Evolutionary conservation across 106 monocot genomes (phyloP).

Genomic region (Apostasia ramifera): DNA sequence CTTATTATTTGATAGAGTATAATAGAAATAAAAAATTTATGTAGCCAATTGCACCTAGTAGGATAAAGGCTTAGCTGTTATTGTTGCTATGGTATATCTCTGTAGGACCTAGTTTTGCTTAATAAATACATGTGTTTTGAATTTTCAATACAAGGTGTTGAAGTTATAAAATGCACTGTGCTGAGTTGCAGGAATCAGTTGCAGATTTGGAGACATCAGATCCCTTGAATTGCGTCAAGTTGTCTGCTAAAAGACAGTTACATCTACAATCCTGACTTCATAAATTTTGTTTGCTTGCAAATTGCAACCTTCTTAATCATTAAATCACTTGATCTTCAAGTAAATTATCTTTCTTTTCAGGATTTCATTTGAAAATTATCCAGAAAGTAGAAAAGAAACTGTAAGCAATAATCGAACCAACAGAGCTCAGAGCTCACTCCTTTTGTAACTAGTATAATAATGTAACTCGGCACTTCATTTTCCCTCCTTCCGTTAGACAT

Average conservation of each 20-base stretch:
- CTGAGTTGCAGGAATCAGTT: constrained; percentile 25
- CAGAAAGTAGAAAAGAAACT: constrained; percentile 13
- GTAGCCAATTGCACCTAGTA: too few relatives aligned
- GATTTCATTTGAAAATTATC: constrained; percentile 22
- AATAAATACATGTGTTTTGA: too few relatives aligned
- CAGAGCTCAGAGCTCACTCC: not conserved
- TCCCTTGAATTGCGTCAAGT: constrained; percentile 29
- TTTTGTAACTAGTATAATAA: not conserved
- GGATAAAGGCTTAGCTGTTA: too few relatives aligned
- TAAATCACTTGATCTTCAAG: not conserved
- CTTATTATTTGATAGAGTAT: too few relatives aligned
- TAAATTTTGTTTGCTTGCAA: too few relatives aligned
- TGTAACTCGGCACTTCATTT: not conserved
- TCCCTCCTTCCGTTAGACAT: constrained; percentile 18
- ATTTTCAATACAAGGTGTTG: too few relatives aligned
- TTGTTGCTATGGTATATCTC: too few relatives aligned
- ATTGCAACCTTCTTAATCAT: too few relatives aligned
- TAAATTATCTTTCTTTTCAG: constrained; percentile 32
- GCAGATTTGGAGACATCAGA: constrained; percentile 28
- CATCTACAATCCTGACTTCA: not conserved
- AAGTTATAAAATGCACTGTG: not conserved
- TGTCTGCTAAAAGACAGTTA: constrained; percentile 38
- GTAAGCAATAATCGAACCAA: constrained; percentile 15
- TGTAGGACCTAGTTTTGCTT: too few relatives aligned
- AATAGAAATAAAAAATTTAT: too few relatives aligned